Conservation (phyloP, 2,329 filamentous ascomycete genomes). For the Monilinia fructigena region DNA sequence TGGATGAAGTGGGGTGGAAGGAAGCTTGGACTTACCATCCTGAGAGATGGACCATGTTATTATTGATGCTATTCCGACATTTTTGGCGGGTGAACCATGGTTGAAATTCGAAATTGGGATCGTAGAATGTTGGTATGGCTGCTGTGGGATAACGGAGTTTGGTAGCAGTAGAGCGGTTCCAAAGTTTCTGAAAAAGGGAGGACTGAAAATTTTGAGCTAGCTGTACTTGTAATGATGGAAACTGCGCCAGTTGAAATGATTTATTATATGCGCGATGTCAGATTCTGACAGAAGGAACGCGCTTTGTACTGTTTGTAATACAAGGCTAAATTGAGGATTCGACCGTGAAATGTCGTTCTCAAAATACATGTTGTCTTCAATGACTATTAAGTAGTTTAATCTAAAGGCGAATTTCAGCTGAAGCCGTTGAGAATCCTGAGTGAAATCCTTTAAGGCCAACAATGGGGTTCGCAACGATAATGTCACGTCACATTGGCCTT, state of each 20-base stretch:
- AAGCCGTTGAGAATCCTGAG: not conserved
- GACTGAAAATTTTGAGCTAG: not conserved
- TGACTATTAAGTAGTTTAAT: not conserved
- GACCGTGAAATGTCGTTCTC: not conserved
- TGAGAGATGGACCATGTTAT: constrained; percentile 10
- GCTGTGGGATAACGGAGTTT: not conserved
- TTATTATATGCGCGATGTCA: not conserved
- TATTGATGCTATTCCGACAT: constrained; percentile 15
- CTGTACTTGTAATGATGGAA: not conserved
- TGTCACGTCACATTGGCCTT: not conserved
- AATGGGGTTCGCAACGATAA: not conserved
- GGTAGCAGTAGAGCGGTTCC: not conserved
- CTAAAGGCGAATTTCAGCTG: not conserved
- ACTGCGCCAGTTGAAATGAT: not conserved
- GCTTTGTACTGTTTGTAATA: not conserved
- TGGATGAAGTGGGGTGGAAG: constrained; percentile 5
- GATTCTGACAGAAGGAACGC: not conserved
- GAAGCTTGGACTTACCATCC: constrained; percentile 12
- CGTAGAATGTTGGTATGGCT: not conserved
- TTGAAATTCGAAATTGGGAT: not conserved
- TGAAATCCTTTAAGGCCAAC: not conserved
- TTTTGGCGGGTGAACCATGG: not conserved
- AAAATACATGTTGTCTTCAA: not conserved
- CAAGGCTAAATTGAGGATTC: not conserved
- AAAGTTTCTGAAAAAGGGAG: not conserved